Base-by-base conservation (phyloP, 1,284 basidiomycete species). In the Pyrrhoderma noxium region DNA sequence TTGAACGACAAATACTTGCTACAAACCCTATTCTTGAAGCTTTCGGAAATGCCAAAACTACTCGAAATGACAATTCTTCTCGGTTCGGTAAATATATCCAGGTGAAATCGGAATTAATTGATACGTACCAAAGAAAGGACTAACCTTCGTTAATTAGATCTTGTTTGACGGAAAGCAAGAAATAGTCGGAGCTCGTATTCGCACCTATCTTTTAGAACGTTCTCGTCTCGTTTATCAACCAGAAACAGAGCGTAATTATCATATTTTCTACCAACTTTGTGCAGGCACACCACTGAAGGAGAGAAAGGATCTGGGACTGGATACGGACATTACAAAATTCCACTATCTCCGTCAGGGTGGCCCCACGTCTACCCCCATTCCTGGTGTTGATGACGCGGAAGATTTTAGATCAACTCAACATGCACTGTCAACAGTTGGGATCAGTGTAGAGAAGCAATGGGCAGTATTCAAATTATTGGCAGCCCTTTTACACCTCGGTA, bases 31-130 rank as follows among this genome's bases (percentile, higher is more conserved):
- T 97, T 63, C 87, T 99, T 65, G 96, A 99, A 70, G 92, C 96
- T 0, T 99, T 99, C 61, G 96, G 96, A 61, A 99, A 99, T 68
- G 96, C 96, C 16, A 99, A 99, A 71, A 99, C 96, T 23, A 98
- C 95, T 3, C 80, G 96, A 52, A 99, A 99, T 64, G 96, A 99
- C 71, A 99, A 99, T 69, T 97, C 93, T 13, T 99, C 95, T 14
- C 85, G 96, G 48, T 99, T 99, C 66, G 96, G 96, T 57, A 99
- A 99, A 72, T 99, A 99, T 70, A 97, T 99, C 58, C 94, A 99
- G 79, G 93, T 93, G 48, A 57, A 77, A 18, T 55, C 27, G 8
- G 38, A 40, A 47, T 49, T 34, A 47, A 14, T 40, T 35, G 5
- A 19, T 25, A 5, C 43, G 16, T 31, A 11, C 25, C n/a, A 18